Evolutionary conservation across 768 basidiomycete genomes (phyloP), one percentile per base, ranked within the genome.

Genomic region (Auriscalpium orientale): DNA sequence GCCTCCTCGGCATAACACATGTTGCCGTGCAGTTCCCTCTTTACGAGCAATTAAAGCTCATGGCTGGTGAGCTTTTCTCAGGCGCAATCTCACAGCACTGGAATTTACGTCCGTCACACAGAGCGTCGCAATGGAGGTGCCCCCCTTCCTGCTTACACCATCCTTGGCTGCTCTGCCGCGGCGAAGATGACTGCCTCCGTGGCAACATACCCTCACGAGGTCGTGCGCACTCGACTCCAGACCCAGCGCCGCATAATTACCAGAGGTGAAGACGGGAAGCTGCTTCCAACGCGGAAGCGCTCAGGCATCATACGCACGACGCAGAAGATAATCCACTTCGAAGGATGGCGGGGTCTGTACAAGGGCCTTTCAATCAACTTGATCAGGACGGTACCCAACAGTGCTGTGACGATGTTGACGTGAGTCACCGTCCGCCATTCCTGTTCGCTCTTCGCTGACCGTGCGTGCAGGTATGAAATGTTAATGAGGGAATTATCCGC

Each of bases 21-120:
- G 95, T 99, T 50, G 94, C 91, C 7, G 93, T 99, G 1, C 97
- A 99, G 69, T 98, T 99, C 64, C 97, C 97, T 36, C 73, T 98
- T 8, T 98, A 98, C 68, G 97, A 99, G 68, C 80, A 87, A 63
- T 82, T 98, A 54, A 98, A 98, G 74, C 64, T 83, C 16, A 81
- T 83, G 76, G 84, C 89, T 62, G 85, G 95, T 95, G 69, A 72
- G 92, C 36, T 3, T 15, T 22, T 33, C 46, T 18, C 49, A 28
- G 4, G 21, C 16, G 22, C 33, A n/a, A 33, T 33, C 21, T 1
- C 33, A 13, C 43, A 12, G 43, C n/a, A 21, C 34, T 44, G 45
- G 55, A 38, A 61, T 57, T 33, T 28, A 21, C 16, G 34, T 54
- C 12, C 36, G 36, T n/a, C 45, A 5, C 20, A 10, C 56, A 61